Evolutionary conservation across 495 filamentous ascomycete species (phyloP).

Genomic region (Neurospora pannonica): DNA sequence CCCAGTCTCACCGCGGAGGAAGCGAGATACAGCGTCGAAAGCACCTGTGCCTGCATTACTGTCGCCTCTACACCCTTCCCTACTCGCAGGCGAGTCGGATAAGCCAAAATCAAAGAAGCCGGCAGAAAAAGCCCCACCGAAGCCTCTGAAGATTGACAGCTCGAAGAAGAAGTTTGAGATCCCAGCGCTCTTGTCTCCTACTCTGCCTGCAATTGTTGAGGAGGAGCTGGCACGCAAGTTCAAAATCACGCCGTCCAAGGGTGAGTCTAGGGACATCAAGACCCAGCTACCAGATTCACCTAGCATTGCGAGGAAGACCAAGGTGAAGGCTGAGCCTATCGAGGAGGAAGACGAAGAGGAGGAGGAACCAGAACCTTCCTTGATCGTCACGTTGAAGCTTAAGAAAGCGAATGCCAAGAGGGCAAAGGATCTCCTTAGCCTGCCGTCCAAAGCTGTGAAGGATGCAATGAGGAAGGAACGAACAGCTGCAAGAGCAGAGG

Average conservation of each 20-base stretch:
- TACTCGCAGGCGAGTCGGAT: constrained; percentile 22
- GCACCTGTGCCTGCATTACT: constrained; percentile 28
- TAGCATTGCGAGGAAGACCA: constrained; percentile 27
- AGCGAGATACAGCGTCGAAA: constrained; percentile 18
- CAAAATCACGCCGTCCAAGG: constrained; percentile 25
- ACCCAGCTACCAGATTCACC: constrained; percentile 27
- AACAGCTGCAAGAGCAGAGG: constrained; percentile 26
- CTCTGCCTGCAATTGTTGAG: constrained; percentile 35
- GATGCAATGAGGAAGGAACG: constrained; percentile 32
- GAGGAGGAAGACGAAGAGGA: constrained; percentile 22
- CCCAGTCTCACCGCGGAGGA: constrained; percentile 24
- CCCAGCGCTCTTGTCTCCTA: constrained; percentile 39
- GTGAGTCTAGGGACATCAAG: constrained; percentile 17
- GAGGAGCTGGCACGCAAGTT: constrained; percentile 28
- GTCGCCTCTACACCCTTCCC: constrained; percentile 32
- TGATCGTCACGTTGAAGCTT: constrained; percentile 29
- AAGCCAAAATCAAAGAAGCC: constrained; percentile 16
- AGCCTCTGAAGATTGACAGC: constrained; percentile 8
- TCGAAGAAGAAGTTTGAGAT: constrained; percentile 18
- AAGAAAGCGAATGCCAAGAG: constrained; percentile 33
- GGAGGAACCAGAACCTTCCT: constrained; percentile 7
- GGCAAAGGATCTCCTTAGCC: constrained; percentile 31
- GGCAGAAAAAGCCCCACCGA: constrained; percentile 25
- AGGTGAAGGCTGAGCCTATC: constrained; percentile 16
- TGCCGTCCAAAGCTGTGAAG: constrained; percentile 33